Base-by-base conservation (phyloP, 148 eudicot species). In the Persicaria tinctoria region DNA sequence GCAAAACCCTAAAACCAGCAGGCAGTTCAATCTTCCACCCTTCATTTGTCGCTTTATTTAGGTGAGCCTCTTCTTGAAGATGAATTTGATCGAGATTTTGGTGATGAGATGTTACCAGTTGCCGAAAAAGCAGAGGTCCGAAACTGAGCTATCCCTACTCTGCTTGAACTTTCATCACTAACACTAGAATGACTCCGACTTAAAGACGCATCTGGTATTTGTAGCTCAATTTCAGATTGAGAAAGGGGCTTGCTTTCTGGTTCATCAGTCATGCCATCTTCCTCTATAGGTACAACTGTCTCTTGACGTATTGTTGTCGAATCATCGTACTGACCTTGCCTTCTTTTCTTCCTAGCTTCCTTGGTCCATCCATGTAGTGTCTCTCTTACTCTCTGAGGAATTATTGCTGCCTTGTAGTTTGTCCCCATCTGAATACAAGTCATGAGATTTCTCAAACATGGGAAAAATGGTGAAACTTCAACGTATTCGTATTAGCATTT, bases 371-470 rank as follows among this genome's bases (percentile, higher is more conserved):
- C 93, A 14, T 85, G 96, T 60, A 93, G 83, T 10, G 96, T 93
- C 68, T 93, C 98, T 75, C 98, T 82, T 80, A 93, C 87, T 81
- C 93, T 79, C 63, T 84, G 88, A 47, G 98, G 96, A 68, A 93
- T 93, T 64, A 93, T 46, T 75, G 98, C 98, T 18, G 98, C 98
- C 86, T 93, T 93, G 80, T 90, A 90, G 80, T 93, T 93, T 76
- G 98, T 89, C 68, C 98, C 98, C 98, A 93, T 93, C 98, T 93
- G 81, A 66, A 77, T 0, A 75, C 41, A 20, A 8, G 11, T 11
- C 8, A n/a, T 18, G 2, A 8, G n/a, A 16, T 32, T 32, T 32
- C 41, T 32, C 3, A 32, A 32, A 32, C 41, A 32, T 32, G 41
- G 41, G 41, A 32, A 32, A 32, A 32, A 32, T 32, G 41, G 41